Evolutionary conservation across 2,329 filamentous ascomycete genomes (phyloP), one percentile per base, ranked within the genome.

Genomic region (Aspergillus arachidicola): DNA sequence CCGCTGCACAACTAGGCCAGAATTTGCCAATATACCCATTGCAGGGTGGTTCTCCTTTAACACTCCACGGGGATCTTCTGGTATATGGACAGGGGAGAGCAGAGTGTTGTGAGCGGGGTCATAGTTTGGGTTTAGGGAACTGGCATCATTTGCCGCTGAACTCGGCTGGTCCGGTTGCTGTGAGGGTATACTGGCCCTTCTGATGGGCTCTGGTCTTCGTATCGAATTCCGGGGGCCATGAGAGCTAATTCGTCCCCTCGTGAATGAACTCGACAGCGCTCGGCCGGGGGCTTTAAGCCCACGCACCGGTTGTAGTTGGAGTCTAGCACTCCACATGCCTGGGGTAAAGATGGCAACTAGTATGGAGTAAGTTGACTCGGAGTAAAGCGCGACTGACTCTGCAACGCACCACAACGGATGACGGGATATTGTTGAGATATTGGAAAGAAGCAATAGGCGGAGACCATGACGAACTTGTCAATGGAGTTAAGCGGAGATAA

Each of bases 1-100:
- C 36, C 87, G 79, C 67, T 89, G 86, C 11, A 90, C 82, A 7
- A 90, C 83, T 51, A 90, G 78, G 10, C 85, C 83, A 2, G 86
- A 88, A 70, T 89, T 88, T 50, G 84, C 81, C 23, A 90, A 78
- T 23, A 90, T 80, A 9, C 80, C 78, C 59, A 83, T 81, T 1
- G 87, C 86, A 0, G 87, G 87, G 67, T 90, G 87, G 1, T 77
- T 80, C 50, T 82, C 78, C 68, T 84, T 87, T 30, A 90, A 83
- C 2, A 89, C 81, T 54, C 80, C 84, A 79, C 86, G 75, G 1
- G 86, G 83, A 68, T 89, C 86, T 74, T 88, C 83, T 16, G 87
- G 86, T 30, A 89, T 85, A 67, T 87, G 79, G 2, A 90, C 86
- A 11, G 87, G 85, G 9, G 87, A 80, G 45, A 88, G 76, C 28